Evolutionary conservation across 1,284 basidiomycete genomes (phyloP).

Genomic region (Fomitopsis schrenkii): DNA sequence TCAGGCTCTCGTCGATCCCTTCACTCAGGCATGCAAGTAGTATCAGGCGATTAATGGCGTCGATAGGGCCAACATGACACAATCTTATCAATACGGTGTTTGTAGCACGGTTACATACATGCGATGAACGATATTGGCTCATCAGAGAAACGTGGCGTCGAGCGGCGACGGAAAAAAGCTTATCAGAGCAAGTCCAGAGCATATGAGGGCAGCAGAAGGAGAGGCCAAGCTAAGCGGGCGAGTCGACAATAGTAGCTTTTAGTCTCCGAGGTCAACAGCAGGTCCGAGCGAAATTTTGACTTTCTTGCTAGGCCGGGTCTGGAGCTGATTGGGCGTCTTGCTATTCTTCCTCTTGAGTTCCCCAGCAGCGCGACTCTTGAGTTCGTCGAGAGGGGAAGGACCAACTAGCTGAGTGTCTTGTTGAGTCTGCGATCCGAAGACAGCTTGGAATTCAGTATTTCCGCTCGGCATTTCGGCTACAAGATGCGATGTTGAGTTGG

Average conservation of each 20-base stretch:
- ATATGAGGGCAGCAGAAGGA: not conserved
- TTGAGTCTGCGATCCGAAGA: slow-evolving; percentile 45
- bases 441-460: slow-evolving; percentile 11
- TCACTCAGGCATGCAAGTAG: too few relatives aligned
- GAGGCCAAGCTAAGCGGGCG: not conserved
- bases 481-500: not conserved
- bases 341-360: slow-evolving; percentile 28
- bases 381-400: not conserved
- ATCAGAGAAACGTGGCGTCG: too few relatives aligned
- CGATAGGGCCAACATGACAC: too few relatives aligned
- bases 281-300: slow-evolving; percentile 37
- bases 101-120: too few relatives aligned
- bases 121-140: too few relatives aligned
- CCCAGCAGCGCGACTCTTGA: not conserved
- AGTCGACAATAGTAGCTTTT: slow-evolving; percentile 2
- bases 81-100: too few relatives aligned
- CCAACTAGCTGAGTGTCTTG: slow-evolving; percentile 39
- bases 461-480: slow-evolving; percentile 2
- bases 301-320: slow-evolving; percentile 27
- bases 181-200: not conserved
- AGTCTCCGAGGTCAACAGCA: slow-evolving; percentile 37
- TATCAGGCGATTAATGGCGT: too few relatives aligned
- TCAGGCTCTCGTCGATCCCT: too few relatives aligned
- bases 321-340: slow-evolving; percentile 11
- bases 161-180: too few relatives aligned